Evolutionary conservation across 2,329 filamentous ascomycete species (phyloP), one percentile per base, ranked within the genome.

Genomic region (Ceratocystis cubensis): DNA sequence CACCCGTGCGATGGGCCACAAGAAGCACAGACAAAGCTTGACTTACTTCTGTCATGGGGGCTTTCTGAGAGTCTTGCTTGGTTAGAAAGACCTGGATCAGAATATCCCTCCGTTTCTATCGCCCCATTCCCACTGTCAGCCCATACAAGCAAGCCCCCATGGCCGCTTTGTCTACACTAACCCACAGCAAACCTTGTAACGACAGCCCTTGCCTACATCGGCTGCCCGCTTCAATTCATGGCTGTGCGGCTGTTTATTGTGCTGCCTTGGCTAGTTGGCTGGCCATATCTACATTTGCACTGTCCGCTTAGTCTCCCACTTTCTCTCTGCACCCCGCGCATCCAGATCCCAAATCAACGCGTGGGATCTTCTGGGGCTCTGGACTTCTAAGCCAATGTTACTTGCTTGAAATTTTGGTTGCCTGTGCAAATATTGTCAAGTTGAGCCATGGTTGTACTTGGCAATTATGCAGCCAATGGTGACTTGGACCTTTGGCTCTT

Each of bases 1-100:
- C 53, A 17, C 30, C 22, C 28, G 28, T 15, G 5, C 28, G 15
- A 57, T 57, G 53, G 13, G 17, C 48, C 48, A n/a, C 48, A n/a
- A 25, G n/a, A 25, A 57, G 53, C 53, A 57, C 53, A 57, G 53
- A 57, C 53, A 50, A 50, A 33, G 53, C 53, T 33, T 57, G 22
- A 28, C 15, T 25, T 41, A 13, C 1, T 30, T 57, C 20, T 28
- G 53, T 57, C 25, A 30, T 57, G 53, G 17, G 30, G 22, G 13
- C 37, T 57, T 57, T 57, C 53, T 17, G 17, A 17, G 22, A 5
- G 53, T 57, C 53, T 57, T 57, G 53, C n/a, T 57, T 57, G 53
- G 25, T 8, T 57, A 41, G 37, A 41, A 41, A 41, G 37, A 41
- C 37, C 37, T 41, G 37, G 53, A 57, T 30, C 22, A 20, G 10